Percentiles rank a stretch among this genome's conserved stretches.
Evolutionary conservation across 176 grass and related monocot genomes (phyloP).

Genomic region (Eragrostis curvula): DNA sequence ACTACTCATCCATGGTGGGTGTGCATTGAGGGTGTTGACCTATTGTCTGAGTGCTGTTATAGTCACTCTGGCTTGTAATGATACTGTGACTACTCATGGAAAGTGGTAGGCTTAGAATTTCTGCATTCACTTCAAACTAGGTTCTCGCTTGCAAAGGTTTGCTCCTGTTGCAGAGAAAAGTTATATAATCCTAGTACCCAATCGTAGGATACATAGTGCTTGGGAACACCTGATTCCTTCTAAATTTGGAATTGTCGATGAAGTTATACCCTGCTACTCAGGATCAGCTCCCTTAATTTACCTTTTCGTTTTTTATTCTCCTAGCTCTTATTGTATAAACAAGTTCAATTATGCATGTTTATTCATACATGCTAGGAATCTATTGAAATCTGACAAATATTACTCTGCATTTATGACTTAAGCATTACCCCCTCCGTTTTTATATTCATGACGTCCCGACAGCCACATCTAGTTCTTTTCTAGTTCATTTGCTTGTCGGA

Average conservation of each 20-base stretch:
- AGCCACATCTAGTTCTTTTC: no score
- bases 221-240: slow-evolving; percentile 8
- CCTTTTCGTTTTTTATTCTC: neutral
- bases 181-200: neutral
- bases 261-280: neutral
- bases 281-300: neutral
- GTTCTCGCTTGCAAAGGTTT: neutral
- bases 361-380: neutral
- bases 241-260: neutral
- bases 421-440: no score
- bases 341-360: neutral
- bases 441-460: no score
- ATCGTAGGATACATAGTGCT: slow-evolving; percentile 5
- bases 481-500: no score
- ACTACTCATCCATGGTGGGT: neutral
- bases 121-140: neutral
- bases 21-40: neutral
- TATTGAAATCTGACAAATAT: neutral
- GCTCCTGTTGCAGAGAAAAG: neutral
- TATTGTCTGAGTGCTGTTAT: neutral
- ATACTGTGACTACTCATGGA: neutral
- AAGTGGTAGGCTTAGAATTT: neutral
- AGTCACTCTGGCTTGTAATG: slow-evolving; percentile 1
- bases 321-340: neutral
- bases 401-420: neutral